Base-by-base conservation (phyloP, 768 basidiomycete genomes). In the Pulveroboletus sp. region DNA sequence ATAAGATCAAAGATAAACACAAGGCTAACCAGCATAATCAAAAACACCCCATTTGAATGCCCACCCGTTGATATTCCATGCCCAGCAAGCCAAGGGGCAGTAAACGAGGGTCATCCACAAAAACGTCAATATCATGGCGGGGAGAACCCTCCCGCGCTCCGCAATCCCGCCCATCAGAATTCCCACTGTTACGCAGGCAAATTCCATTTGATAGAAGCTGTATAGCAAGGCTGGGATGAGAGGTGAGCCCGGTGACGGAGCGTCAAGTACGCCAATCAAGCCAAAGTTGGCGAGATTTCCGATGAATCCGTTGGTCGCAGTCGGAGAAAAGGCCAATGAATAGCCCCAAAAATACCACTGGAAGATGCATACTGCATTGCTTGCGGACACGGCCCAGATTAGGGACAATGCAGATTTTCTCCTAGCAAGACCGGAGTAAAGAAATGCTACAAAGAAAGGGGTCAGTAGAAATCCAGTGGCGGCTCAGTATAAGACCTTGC, bases 331-430 rank as follows among this genome's bases (percentile, higher is more conserved):
- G 1, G 89, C 86, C 30, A 94, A 75, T 1, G 80, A 86, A 71
- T 93, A 94, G 67, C 84, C 84, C 83, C 84, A 85, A 68, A 83
- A 75, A 65, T 78, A 91, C 88, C 88, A 90, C 60, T 87, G 84
- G 65, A 89, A 83, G 50, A 89, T 83, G 54, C 81, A 81, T 54
- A 89, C 74, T 7, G 84, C 86, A 58, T 89, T 89, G 59, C 80
- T 77, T 5, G 84, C 84, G 33, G 79, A 73, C 51, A 86, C 83
- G 10, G 76, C 82, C 85, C 85, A 89, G 45, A 89, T 81, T n/a
- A 90, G 66, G 26, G 85, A 80, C 18, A 90, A 60, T 21, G 75
- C 85, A 68, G 75, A 76, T 69, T 89, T 89, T 60, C 86, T 73
- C 40, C 86, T 76, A 28, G 83, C 76, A 17, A 89, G 72, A 24